Conservation (phyloP, 345 rosid species). For the Lenwebbia sp. region DNA sequence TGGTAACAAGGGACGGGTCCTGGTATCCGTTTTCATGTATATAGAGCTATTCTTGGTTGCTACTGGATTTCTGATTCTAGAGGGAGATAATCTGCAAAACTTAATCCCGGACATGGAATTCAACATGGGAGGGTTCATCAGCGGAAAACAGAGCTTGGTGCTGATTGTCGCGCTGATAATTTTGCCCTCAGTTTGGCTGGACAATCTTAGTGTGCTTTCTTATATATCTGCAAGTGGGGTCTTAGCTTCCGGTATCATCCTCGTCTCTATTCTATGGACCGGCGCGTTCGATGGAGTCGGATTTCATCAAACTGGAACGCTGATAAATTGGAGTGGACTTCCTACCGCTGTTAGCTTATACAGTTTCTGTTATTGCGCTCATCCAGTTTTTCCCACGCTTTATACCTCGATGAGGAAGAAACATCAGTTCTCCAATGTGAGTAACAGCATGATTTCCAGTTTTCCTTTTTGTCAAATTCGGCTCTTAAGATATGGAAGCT, state of each 20-base stretch:
- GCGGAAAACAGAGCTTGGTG: conserved; percentile 48
- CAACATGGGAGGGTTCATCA: conserved; percentile 32
- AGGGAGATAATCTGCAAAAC: conserved; percentile 77
- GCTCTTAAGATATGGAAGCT: not conserved
- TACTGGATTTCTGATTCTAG: conserved; percentile 74
- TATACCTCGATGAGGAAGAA: conserved; percentile 76
- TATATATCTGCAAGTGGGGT: conserved; percentile 88
- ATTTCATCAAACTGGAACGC: conserved; percentile 28
- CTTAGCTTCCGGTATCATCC: conserved; percentile 63
- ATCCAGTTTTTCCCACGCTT: conserved; percentile 81
- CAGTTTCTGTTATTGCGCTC: conserved; percentile 87
- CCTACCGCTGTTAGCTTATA: conserved; percentile 76
- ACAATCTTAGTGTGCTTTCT: conserved; percentile 63
- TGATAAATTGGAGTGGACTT: conserved; percentile 41
- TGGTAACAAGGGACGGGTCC: conserved; percentile 51
- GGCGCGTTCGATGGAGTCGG: conserved; percentile 63
- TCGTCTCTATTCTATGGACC: conserved; percentile 54
- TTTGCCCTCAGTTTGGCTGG: conserved; percentile 80
- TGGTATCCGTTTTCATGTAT: conserved; percentile 56
- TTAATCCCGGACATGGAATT: conserved; percentile 39
- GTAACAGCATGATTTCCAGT: conserved; percentile 4
- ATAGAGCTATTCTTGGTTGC: conserved; percentile 74
- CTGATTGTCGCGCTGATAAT: conserved; percentile 53
- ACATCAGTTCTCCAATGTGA: conserved; percentile 71
- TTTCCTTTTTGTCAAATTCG: not conserved